phyloP scores from a whole-genome alignment of 2,329 filamentous ascomycete genomes.

The Neofusicoccum sp. region DNA sequence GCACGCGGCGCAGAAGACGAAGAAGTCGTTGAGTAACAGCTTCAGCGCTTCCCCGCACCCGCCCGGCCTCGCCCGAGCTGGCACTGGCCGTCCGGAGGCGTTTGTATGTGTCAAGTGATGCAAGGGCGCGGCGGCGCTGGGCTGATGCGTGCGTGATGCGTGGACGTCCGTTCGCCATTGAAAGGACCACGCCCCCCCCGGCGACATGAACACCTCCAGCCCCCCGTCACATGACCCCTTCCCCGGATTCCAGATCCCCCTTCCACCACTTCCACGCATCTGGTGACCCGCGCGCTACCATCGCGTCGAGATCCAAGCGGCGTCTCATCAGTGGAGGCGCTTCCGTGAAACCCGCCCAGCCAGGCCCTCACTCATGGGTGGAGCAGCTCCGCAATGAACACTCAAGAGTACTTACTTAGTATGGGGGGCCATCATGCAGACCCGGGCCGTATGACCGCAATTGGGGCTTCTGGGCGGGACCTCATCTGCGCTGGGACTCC shows the following conservation, averaged over 20 bases:
- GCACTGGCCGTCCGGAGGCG: conserved; percentile 10
- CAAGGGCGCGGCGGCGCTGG: conserved; percentile 8
- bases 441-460: neutral
- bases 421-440: too few relatives aligned
- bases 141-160: conserved; percentile 16
- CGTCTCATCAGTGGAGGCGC: conserved; percentile 1
- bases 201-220: neutral
- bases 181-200: neutral
- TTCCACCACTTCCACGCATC: too few relatives aligned
- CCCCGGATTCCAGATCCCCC: conserved; percentile 3
- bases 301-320: neutral
- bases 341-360: neutral
- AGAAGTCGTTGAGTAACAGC: conserved; percentile 4
- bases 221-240: conserved; percentile 16
- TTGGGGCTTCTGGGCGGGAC: neutral
- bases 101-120: conserved; percentile 18
- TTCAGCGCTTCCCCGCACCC: conserved; percentile 11
- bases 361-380: neutral
- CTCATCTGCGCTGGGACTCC: neutral
- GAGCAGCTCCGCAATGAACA: neutral
- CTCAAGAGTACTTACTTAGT: too few relatives aligned
- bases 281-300: neutral
- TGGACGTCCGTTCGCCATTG: conserved; percentile 13
- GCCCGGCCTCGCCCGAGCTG: neutral
- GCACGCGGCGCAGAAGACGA: neutral